These are phyloP conservation scores for Mycena leptocephala DNA, from an alignment of 768 basidiomycete genomes.

Conservation along the genomic window DNA sequence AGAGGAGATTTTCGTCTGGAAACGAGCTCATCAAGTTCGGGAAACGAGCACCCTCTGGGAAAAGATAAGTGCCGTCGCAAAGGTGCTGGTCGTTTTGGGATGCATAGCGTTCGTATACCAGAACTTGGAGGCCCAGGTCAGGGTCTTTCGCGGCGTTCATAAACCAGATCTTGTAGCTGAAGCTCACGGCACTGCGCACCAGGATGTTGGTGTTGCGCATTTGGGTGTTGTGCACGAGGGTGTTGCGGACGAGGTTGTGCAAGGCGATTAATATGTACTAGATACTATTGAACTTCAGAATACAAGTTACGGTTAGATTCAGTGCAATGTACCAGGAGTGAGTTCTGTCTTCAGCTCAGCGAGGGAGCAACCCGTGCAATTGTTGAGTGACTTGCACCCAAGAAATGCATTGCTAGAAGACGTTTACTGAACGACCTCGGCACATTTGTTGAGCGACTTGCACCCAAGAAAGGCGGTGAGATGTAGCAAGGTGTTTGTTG, in stretches of 20 bases:
- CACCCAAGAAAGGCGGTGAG: neutral
- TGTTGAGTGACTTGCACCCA: constrained; percentile 8
- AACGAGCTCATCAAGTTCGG: constrained; percentile 3
- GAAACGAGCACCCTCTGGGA: neutral
- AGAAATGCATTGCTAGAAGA: neutral
- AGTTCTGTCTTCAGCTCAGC: neutral
- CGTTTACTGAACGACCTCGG: neutral
- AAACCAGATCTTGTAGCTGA: no score
- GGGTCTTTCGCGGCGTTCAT: neutral
- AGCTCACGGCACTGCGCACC: no score
- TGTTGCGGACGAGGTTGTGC: no score
- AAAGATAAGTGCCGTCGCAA: neutral
- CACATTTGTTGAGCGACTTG: neutral
- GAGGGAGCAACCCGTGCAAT: neutral
- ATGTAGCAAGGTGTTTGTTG: neutral
- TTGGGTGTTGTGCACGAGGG: no score
- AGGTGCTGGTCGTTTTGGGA: constrained; percentile 12
- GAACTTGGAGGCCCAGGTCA: neutral
- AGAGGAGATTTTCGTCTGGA: constrained; percentile 20
- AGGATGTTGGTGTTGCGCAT: no score
- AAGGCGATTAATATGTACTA: no score
- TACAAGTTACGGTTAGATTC: neutral
- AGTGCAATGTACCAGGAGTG: neutral
- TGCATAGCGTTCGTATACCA: constrained; percentile 8
- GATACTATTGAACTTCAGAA: no score